Conservation (phyloP, 805 yeast genomes). For the Pichia cabralensis region DNA sequence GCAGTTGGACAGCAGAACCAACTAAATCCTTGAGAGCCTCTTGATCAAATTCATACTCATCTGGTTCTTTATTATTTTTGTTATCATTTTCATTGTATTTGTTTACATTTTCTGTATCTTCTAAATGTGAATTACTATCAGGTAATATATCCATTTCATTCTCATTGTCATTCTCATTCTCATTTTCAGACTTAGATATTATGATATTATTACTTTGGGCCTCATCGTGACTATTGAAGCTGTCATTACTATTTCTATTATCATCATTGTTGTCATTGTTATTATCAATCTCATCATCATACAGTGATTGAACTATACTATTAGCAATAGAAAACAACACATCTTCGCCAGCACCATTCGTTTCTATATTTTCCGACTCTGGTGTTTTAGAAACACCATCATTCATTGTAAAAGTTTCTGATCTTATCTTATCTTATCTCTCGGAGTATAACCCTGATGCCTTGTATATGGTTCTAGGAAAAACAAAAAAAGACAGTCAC, state of each 20-base stretch:
- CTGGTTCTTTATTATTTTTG: neutral
- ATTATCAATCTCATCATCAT: neutral
- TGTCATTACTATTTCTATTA: neutral
- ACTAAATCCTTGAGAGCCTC: slow-evolving; percentile 6
- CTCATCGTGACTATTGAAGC: neutral
- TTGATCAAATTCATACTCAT: slow-evolving; percentile 5
- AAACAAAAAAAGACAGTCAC: slow-evolving; percentile 14
- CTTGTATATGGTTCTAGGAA: slow-evolving; percentile 2
- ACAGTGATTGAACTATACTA: slow-evolving; percentile 7
- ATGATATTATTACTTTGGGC: no score
- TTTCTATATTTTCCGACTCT: neutral
- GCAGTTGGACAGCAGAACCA: slow-evolving; percentile 2
- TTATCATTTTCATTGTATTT: neutral
- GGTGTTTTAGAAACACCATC: no score
- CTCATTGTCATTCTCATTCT: neutral
- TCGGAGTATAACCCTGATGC: neutral
- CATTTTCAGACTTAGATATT: no score
- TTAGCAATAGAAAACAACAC: slow-evolving; percentile 1
- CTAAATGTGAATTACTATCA: neutral
- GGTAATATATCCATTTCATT: neutral
- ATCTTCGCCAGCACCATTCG: slow-evolving; percentile 1
- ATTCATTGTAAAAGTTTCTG: no score
- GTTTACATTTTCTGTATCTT: neutral
- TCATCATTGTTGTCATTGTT: neutral
- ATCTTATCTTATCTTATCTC: slow-evolving; percentile 1